Evolutionary conservation across 352 stramenopile species (phyloP), one percentile per base, ranked within the genome.

Genomic region (Pythium pyrilobum): DNA sequence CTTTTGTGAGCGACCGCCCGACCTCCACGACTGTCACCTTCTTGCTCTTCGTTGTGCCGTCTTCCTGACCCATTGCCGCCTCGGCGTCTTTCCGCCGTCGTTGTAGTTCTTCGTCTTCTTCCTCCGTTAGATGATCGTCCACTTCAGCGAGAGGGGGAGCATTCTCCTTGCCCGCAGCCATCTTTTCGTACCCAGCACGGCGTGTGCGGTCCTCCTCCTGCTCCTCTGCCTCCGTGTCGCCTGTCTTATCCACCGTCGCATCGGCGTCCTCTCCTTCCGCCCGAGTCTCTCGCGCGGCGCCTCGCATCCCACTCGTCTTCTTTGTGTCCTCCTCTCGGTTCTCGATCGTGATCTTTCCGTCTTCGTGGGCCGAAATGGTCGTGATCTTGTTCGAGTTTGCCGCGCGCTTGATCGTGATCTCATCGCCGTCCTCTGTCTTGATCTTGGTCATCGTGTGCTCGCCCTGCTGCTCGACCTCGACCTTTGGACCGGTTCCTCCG

Each of bases 261-360:
- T 53, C 25, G 28, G 18, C 39, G 42, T 40, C 58, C 10, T 21
- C 46, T 20, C 31, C 38, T 3, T 25, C 16, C 18, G 20, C 45
- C 52, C 65, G 40, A 28, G 21, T 16, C n/a, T 28, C 45, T 62
- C 37, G 23, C 41, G 34, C 18, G 27, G 5, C 49, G 42, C n/a
- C 27, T 32, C 27, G 15, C 7, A 45, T 25, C 13, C 46, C 34
- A 9, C 20, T 40, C 13, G n/a, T 46, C 36, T 37, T 29, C 31
- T 56, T 43, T 15, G 63, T 61, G 13, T 52, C 33, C 31, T 57
- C 38, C 36, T 68, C 39, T 66, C 71, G 48, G 41, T 75, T 75
- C 48, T 89, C 76, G 46, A 89, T 89, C 49, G 74, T 89, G 56
- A 89, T 83, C 51, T 82, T 86, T 37, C 79, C 79, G 52, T 81